Evolutionary conservation across 2,329 filamentous ascomycete species (phyloP).

Genomic region (Apiospora pterosperma): DNA sequence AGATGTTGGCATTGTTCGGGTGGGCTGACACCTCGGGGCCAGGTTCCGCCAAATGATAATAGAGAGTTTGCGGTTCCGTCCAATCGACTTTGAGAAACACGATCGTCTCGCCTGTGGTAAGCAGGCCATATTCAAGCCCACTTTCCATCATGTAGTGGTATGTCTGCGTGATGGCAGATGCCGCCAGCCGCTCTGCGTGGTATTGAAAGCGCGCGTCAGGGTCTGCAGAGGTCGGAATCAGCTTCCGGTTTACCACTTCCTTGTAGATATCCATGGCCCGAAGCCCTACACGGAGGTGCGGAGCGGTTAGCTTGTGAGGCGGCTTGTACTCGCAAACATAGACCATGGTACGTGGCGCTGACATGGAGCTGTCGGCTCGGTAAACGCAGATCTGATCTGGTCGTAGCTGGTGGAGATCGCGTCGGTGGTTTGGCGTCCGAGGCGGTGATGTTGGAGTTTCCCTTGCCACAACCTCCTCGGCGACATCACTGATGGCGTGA

Average conservation of each 20-base stretch:
- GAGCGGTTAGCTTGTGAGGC: constrained; percentile 41
- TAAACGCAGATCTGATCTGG: constrained; percentile 31
- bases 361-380: constrained; percentile 10
- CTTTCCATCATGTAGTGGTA: constrained; percentile 48
- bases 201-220: constrained; percentile 31
- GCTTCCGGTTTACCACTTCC: constrained; percentile 29
- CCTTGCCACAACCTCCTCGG: constrained; percentile 14
- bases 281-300: constrained; percentile 38
- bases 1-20: constrained; percentile 13
- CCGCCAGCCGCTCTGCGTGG: constrained; percentile 32
- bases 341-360: constrained; percentile 17
- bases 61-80: constrained; percentile 21
- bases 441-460: constrained; percentile 7
- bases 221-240: constrained; percentile 21
- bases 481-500: constrained; percentile 21
- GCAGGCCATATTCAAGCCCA: constrained; percentile 39
- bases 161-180: constrained; percentile 42
- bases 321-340: constrained; percentile 43
- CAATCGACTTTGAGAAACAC: constrained; percentile 40
- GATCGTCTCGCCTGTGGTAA: constrained; percentile 40
- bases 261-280: constrained; percentile 36
- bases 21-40: constrained; percentile 20
- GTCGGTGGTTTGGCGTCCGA: constrained; percentile 15
- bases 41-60: constrained; percentile 29
- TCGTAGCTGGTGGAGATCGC: constrained; percentile 17